These are phyloP conservation scores for Nasturtium officinale DNA, from an alignment of 345 rosid species.

Conservation along the genomic window DNA sequence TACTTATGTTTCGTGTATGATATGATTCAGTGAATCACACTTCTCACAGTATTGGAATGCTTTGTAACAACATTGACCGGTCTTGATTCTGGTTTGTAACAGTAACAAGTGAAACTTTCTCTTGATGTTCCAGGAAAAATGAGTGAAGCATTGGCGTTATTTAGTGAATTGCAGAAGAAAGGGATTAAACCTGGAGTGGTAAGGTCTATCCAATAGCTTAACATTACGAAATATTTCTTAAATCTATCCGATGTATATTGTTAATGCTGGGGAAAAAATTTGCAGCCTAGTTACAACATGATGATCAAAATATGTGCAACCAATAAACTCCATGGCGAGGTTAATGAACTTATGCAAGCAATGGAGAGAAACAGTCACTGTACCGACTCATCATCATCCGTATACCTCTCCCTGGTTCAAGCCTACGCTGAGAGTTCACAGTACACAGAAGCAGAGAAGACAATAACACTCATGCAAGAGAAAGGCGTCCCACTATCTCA, in stretches of 20 bases:
- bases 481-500: slow-evolving; percentile 54
- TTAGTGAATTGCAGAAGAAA: slow-evolving; percentile 65
- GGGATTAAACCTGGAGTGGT: slow-evolving; percentile 77
- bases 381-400: slow-evolving; percentile 56
- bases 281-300: slow-evolving; percentile 80
- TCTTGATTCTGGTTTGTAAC: slow-evolving; percentile 11
- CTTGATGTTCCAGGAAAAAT: slow-evolving; percentile 57
- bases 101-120: slow-evolving; percentile 13
- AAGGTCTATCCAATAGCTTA: slow-evolving; percentile 4
- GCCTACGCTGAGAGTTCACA: slow-evolving; percentile 59
- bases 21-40: slow-evolving; percentile 10
- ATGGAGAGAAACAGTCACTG: slow-evolving; percentile 61
- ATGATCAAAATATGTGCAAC: slow-evolving; percentile 56
- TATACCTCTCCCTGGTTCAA: slow-evolving; percentile 59
- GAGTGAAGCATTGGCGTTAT: slow-evolving; percentile 60
- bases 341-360: slow-evolving; percentile 53
- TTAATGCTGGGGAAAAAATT: background rate
- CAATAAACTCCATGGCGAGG: slow-evolving; percentile 54
- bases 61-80: slow-evolving; percentile 3
- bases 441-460: slow-evolving; percentile 64
- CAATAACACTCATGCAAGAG: slow-evolving; percentile 52
- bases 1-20: background rate
- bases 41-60: background rate
- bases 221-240: background rate
- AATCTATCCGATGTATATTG: background rate